Percentiles rank a stretch among this genome's conserved stretches.
Evolutionary conservation across 352 stramenopile species (phyloP).

Genomic region (Phytophthora melonis): DNA sequence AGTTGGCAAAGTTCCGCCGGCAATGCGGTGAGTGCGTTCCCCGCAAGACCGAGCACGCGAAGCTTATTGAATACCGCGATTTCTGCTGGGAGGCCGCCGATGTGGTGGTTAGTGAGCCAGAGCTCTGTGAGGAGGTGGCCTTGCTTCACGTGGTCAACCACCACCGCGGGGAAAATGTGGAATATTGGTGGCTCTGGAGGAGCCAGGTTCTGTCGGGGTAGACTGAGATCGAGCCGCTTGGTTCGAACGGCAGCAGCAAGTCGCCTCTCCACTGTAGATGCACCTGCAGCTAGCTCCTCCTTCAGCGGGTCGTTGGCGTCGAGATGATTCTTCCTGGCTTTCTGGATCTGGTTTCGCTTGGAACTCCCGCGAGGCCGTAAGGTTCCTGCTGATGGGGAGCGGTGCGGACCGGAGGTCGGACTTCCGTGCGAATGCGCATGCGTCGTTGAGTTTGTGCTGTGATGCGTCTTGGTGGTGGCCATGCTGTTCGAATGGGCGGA

Average conservation of each 20-base stretch:
- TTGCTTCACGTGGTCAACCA: constrained; percentile 44
- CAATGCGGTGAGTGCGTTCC: constrained; percentile 62
- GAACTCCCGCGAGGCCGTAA: constrained; percentile 17
- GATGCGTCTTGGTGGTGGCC: constrained; percentile 11
- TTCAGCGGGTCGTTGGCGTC: constrained; percentile 7
- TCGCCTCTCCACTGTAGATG: constrained; percentile 33
- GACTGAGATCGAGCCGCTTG: constrained; percentile 54
- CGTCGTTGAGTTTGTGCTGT: background rate
- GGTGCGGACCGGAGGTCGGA: constrained; percentile 7
- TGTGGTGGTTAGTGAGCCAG: constrained; percentile 75
- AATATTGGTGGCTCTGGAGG: constrained; percentile 15
- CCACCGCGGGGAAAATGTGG: constrained; percentile 52
- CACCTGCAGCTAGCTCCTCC: constrained; percentile 1
- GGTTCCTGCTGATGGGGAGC: constrained; percentile 3
- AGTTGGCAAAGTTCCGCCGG: constrained; percentile 50
- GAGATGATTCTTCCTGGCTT: constrained; percentile 18
- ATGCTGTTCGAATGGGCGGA: background rate
- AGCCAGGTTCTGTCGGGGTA: constrained; percentile 16
- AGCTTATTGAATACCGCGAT: constrained; percentile 58
- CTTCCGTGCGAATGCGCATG: constrained; percentile 6
- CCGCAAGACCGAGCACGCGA: constrained; percentile 62
- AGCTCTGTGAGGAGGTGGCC: constrained; percentile 58
- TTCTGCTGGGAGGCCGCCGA: constrained; percentile 50
- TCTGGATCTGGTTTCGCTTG: constrained; percentile 28
- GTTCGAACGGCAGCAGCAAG: constrained; percentile 37